Base-by-base conservation (phyloP, 2,329 filamentous ascomycete genomes). In the Botrytis paeoniae region DNA sequence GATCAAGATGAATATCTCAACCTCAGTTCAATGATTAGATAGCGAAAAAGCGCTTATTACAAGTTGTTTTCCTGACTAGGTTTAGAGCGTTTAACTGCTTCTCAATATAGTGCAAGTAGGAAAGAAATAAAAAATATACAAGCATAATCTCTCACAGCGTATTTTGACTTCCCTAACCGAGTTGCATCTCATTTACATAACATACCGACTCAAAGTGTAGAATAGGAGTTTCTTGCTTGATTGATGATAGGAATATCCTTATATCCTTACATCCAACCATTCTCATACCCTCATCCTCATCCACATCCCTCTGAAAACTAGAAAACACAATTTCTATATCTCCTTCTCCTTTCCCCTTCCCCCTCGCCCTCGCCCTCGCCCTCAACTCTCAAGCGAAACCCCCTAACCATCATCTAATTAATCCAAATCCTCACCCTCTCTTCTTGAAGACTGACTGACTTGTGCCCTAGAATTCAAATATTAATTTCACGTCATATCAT, bases 1-100 rank as follows among this genome's bases (percentile, higher is more conserved):
- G 69, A 71, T 64, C 51, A 57, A 72, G 70, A 72, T 60, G 70
- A 51, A 48, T 48, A 64, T 64, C 35, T 62, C 29, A 62, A 68
- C 48, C 18, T 22, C n/a, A 57, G 25, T 51, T 68, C 48, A 41
- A 57, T 41, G 65, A 32, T 57, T 68, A 57, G 48, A 68, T 57
- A 9, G 48, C 65, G 48, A 54, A 45, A 64, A 54, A 64, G 64
- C 8, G 64, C 14, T 22, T 57, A 8, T 7, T 57, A 22, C 16
- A 39, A 41, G 35, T 57, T 57, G 20, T 57, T 68, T 68, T 57
- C 29, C 48, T 8, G 39, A 14, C 45, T 57, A 57, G 65, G 25
- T n/a, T 41, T 41, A 57, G 35, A 57, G 48, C 25, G 18, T 57
- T 41, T 41, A 57, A 16, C 39, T 68, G 25, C 48, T 57, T 68